A percentile compares a stretch with the other conserved stretches of the same genome.
Conservation (phyloP, 2,329 filamentous ascomycete genomes). For the Sclerotinia nivalis region DNA sequence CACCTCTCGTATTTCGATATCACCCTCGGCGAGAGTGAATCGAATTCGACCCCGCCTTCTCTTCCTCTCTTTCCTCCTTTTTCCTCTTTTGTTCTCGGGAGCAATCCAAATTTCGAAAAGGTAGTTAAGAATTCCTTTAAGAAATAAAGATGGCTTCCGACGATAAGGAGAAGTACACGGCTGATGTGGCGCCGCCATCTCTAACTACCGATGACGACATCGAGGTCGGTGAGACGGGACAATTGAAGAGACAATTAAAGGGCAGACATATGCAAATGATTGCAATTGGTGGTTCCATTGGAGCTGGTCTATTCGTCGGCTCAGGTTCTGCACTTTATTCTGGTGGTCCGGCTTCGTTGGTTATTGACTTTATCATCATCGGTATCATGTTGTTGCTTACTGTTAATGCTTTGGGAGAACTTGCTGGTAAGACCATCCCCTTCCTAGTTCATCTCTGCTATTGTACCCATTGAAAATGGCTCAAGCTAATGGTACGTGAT, state of each 20-base stretch:
- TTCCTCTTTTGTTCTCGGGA: not conserved
- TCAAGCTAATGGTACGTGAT: not conserved
- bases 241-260: constrained; percentile 45
- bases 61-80: not conserved
- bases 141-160: constrained; percentile 5
- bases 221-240: constrained; percentile 38
- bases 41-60: not conserved
- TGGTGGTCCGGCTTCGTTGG: constrained; percentile 69
- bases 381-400: constrained; percentile 64
- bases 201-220: constrained; percentile 27
- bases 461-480: not conserved
- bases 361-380: constrained; percentile 76
- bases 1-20: constrained; percentile 3
- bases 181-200: constrained; percentile 13
- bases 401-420: constrained; percentile 83
- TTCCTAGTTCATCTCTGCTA: not conserved
- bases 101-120: not conserved
- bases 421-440: constrained; percentile 68
- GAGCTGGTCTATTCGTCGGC: constrained; percentile 53
- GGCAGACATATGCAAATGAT: constrained; percentile 54
- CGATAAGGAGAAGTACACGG: constrained; percentile 30
- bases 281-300: constrained; percentile 53
- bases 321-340: constrained; percentile 46
- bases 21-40: constrained; percentile 10
- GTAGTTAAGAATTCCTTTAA: not conserved